phyloP scores from a whole-genome alignment of 192 early-diverging fungal species.

The Thoreauomyces humboldtii region DNA sequence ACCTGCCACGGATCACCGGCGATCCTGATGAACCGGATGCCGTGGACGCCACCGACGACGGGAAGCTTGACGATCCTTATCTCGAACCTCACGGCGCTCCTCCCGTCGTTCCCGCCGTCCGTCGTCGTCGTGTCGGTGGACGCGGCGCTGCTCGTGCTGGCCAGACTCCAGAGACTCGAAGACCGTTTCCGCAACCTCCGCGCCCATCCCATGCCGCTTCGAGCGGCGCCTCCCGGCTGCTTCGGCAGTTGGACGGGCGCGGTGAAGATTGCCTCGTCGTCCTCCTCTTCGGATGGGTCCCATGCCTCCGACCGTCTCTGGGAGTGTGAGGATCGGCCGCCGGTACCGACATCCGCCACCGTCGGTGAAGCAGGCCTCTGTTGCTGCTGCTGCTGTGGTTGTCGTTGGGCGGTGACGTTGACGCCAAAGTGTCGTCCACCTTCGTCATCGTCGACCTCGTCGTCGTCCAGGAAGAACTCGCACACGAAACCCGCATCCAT shows the following conservation, averaged over 20 bases:
- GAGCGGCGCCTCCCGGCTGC: not conserved
- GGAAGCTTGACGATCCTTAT: conserved; percentile 10
- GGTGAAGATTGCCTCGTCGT: not conserved
- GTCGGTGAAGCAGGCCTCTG: too few relatives aligned
- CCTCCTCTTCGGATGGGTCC: not conserved
- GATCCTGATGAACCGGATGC: not conserved
- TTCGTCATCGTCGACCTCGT: too few relatives aligned
- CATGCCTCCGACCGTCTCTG: not conserved
- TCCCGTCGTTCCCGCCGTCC: not conserved
- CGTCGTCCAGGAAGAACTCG: conserved; percentile 12
- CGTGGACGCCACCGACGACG: not conserved
- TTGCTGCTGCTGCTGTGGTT: not conserved
- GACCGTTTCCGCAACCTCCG: conserved; percentile 8
- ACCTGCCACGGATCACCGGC: conserved; percentile 3
- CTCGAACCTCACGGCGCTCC: not conserved
- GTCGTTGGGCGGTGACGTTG: too few relatives aligned
- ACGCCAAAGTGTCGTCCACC: too few relatives aligned
- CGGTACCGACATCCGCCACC: too few relatives aligned
- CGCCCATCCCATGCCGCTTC: not conserved
- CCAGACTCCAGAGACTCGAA: conserved; percentile 7
- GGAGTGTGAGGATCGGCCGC: too few relatives aligned
- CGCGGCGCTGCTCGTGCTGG: not conserved
- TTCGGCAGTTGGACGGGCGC: conserved; percentile 3
- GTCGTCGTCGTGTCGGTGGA: not conserved
- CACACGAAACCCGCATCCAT: conserved; percentile 4